Percentiles rank a stretch among this genome's conserved stretches.
Evolutionary conservation across 257 asterid genomes (phyloP).

Genomic region (Solanum corneliomulleri): DNA sequence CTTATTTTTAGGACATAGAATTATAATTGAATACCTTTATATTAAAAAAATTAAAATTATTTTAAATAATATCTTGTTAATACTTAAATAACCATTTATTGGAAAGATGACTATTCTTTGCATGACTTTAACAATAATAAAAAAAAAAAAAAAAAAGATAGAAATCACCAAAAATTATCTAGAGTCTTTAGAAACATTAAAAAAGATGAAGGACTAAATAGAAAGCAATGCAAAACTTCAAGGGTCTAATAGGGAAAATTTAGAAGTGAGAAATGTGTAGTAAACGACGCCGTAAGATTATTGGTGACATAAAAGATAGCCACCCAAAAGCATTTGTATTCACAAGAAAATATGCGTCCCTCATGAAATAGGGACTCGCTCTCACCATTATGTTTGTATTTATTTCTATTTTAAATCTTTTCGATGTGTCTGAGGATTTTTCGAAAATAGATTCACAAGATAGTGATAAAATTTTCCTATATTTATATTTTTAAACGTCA

Average conservation of each 20-base stretch:
- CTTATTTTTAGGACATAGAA: not conserved
- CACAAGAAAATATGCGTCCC: conserved; percentile 34
- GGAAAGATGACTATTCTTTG: too few relatives aligned
- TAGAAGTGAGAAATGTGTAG: not conserved
- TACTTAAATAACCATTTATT: not conserved
- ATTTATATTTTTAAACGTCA: too few relatives aligned
- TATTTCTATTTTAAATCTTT: not conserved
- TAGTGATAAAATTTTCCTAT: too few relatives aligned
- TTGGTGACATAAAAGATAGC: conserved; percentile 19
- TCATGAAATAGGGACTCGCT: conserved; percentile 22
- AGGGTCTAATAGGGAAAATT: not conserved
- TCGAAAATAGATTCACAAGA: rapidly evolving
- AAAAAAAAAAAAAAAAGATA: too few relatives aligned
- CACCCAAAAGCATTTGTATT: conserved; percentile 37
- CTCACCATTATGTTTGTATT: not conserved
- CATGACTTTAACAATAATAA: not conserved
- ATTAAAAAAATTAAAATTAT: not conserved
- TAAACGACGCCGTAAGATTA: not conserved
- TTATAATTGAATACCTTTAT: not conserved
- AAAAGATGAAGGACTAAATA: not conserved
- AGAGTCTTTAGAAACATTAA: not conserved
- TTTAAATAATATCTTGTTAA: not conserved
- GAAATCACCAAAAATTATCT: not conserved
- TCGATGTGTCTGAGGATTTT: not conserved
- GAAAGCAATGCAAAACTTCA: not conserved